Evolutionary conservation across 2,329 filamentous ascomycete genomes (phyloP).

Genomic region (Trichocomaceae sp.): DNA sequence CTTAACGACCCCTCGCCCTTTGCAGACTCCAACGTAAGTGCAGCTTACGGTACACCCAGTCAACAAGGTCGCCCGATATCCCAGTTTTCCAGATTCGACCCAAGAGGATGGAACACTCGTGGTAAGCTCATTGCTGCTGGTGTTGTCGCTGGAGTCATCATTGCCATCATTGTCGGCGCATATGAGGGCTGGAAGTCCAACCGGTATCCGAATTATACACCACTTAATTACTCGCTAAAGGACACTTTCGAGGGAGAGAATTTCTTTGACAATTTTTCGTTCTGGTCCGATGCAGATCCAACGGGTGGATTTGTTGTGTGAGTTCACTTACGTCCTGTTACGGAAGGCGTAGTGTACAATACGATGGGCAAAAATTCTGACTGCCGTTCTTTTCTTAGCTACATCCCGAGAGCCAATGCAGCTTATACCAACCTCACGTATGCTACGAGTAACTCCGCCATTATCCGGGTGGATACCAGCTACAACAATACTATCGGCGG

Average conservation of each 20-base stretch:
- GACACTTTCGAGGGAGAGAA: constrained; percentile 37
- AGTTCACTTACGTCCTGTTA: constrained; percentile 20
- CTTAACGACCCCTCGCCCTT: neutral
- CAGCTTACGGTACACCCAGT: neutral
- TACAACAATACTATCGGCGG: constrained; percentile 54
- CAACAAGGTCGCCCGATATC: neutral
- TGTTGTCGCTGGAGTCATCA: constrained; percentile 30
- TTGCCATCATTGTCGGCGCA: constrained; percentile 43
- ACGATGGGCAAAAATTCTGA: neutral
- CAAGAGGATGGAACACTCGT: constrained; percentile 49
- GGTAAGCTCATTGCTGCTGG: constrained; percentile 43
- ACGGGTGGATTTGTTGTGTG: constrained; percentile 43
- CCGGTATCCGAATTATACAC: constrained; percentile 40
- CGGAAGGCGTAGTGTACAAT: neutral
- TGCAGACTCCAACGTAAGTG: neutral
- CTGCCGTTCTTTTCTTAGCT: neutral
- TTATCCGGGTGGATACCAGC: constrained; percentile 56
- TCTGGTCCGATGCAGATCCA: constrained; percentile 41
- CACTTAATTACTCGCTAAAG: constrained; percentile 34
- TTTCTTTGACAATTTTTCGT: constrained; percentile 44
- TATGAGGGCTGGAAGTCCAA: constrained; percentile 32
- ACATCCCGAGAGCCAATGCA: constrained; percentile 33
- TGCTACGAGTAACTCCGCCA: constrained; percentile 47
- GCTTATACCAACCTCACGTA: constrained; percentile 53
- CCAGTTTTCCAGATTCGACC: constrained; percentile 39